A percentile compares a stretch with the other conserved stretches of the same genome.
Conservation (phyloP, 371 early-diverging fungal genomes). For the Dinochytrium kinnereticum region DNA sequence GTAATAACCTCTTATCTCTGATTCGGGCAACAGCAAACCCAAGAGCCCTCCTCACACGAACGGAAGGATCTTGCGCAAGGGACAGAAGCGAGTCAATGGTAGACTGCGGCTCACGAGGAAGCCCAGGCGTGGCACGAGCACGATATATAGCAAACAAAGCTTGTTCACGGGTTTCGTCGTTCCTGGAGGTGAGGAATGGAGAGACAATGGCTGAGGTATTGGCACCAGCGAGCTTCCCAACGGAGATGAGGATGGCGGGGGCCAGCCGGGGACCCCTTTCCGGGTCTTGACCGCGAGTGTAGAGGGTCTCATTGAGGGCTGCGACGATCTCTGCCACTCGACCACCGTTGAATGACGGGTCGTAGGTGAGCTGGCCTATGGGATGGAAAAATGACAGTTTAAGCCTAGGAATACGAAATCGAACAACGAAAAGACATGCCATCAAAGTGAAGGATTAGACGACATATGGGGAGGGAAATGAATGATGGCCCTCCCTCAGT, state of each 20-base stretch:
- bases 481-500: too few relatives aligned
- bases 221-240: constrained; percentile 6
- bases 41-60: background rate
- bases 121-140: background rate
- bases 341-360: background rate
- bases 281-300: background rate
- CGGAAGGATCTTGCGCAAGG: background rate
- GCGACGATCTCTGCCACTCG: background rate
- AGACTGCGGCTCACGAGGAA: background rate
- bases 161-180: background rate
- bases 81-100: background rate
- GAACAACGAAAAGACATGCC: too few relatives aligned
- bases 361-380: background rate
- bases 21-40: background rate
- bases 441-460: too few relatives aligned
- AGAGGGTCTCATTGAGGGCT: background rate
- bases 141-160: background rate
- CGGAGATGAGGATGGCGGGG: constrained; percentile 7
- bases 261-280: background rate
- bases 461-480: too few relatives aligned
- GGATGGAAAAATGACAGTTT: too few relatives aligned
- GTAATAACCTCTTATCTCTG: background rate
- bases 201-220: background rate
- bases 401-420: too few relatives aligned
- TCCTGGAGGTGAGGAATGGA: background rate